Conservation (phyloP, 2,329 filamentous ascomycete genomes). For the Beauveria scarabaeidicola region DNA sequence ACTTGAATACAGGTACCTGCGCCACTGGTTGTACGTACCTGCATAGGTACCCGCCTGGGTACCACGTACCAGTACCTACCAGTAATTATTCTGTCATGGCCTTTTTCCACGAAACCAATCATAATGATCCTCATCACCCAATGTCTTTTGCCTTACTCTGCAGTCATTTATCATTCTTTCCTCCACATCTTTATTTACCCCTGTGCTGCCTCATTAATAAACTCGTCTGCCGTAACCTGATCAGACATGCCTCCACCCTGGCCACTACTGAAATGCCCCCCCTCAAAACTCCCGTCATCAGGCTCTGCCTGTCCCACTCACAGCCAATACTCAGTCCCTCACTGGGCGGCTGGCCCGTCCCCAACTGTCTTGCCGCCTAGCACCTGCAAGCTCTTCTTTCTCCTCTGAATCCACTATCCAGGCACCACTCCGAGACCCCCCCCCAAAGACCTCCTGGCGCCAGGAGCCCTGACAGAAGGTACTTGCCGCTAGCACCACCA, state of each 20-base stretch:
- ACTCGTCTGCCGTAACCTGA: conserved; percentile 1
- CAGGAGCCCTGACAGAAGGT: background rate
- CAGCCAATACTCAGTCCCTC: background rate
- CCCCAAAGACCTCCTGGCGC: background rate
- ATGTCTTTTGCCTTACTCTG: background rate
- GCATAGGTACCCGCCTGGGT: background rate
- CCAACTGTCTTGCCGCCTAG: background rate
- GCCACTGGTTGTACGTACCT: background rate
- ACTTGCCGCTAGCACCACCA: background rate
- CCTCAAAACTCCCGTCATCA: background rate
- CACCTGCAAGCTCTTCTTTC: conserved; percentile 1
- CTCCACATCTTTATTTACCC: background rate
- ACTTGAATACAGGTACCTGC: background rate
- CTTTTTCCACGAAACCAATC: too few species aligned
- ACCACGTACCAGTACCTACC: background rate
- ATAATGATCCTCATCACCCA: background rate
- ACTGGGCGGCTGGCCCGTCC: background rate
- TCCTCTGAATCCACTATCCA: background rate
- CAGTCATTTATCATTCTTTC: background rate
- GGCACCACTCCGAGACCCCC: background rate
- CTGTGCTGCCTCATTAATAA: conserved; percentile 8
- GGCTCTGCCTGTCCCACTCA: background rate
- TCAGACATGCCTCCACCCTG: background rate
- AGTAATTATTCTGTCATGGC: background rate
- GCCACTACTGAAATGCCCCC: background rate